A percentile compares a stretch with the other conserved stretches of the same genome.
These are phyloP conservation scores for Claviceps spartinae DNA, from an alignment of 2,329 filamentous ascomycete genomes.

Conservation along the genomic window DNA sequence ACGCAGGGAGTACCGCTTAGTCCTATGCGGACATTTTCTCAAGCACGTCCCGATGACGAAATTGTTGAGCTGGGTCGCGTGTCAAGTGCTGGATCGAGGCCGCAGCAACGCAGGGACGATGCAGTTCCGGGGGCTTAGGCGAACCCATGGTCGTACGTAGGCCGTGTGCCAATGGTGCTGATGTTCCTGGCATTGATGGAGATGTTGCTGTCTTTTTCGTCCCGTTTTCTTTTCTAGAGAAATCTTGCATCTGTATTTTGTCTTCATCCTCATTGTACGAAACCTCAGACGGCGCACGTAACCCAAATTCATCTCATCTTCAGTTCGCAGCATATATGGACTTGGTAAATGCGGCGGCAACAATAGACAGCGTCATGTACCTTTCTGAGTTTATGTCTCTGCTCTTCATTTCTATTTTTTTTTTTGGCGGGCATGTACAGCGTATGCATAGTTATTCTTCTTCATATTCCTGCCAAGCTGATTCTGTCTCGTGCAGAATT, in stretches of 20 bases:
- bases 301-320: too few relatives aligned
- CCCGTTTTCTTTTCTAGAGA: background rate
- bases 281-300: background rate
- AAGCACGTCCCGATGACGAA: slow-evolving; percentile 15
- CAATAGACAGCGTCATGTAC: too few relatives aligned
- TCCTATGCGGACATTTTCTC: slow-evolving; percentile 10
- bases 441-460: too few relatives aligned
- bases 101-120: slow-evolving; percentile 15
- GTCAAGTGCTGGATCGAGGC: slow-evolving; percentile 12
- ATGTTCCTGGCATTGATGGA: background rate
- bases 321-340: too few relatives aligned
- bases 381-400: too few relatives aligned
- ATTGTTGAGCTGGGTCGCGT: slow-evolving; percentile 15
- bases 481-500: too few relatives aligned
- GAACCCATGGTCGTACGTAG: slow-evolving; percentile 6
- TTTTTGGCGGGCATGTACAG: too few relatives aligned
- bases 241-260: background rate
- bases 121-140: slow-evolving; percentile 14
- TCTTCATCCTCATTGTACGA: background rate
- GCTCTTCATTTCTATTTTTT: too few relatives aligned
- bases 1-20: slow-evolving; percentile 6
- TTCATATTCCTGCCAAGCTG: too few relatives aligned
- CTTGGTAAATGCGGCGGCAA: too few relatives aligned
- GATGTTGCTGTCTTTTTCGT: background rate
- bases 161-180: background rate